These are phyloP conservation scores for Parathielavia hyrcaniae DNA, from an alignment of 495 filamentous ascomycete genomes.

Conservation along the genomic window DNA sequence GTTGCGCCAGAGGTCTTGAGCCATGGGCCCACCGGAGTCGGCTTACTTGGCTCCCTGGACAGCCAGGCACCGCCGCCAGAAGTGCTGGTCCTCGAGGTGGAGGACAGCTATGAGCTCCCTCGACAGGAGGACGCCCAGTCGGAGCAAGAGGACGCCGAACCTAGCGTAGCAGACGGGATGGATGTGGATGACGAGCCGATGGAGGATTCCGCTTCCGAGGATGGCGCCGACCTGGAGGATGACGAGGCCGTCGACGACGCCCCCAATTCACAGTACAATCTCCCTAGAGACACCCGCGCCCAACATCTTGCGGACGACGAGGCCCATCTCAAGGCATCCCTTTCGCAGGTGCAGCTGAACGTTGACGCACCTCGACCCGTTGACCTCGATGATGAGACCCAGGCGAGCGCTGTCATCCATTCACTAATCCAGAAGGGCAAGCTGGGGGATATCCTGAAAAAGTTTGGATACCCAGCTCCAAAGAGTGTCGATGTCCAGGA, in stretches of 20 bases:
- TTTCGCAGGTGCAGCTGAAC: not conserved
- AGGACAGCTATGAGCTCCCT: not conserved
- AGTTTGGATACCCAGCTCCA: slow-evolving; percentile 33
- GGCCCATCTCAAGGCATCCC: not conserved
- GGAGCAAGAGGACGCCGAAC: slow-evolving; percentile 4
- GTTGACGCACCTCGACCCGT: not conserved
- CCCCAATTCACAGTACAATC: not conserved
- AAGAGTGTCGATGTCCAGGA: slow-evolving; percentile 14
- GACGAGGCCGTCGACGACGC: not conserved
- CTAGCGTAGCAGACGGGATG: slow-evolving; percentile 1
- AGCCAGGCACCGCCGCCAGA: not conserved
- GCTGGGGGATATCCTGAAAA: slow-evolving; percentile 25
- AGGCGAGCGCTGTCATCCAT: slow-evolving; percentile 15
- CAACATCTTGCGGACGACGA: not conserved
- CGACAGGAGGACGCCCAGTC: slow-evolving; percentile 1
- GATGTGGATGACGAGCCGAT: slow-evolving; percentile 2
- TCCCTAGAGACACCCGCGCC: not conserved
- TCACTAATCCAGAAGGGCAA: slow-evolving; percentile 17
- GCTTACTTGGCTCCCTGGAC: not conserved
- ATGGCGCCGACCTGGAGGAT: slow-evolving; percentile 5
- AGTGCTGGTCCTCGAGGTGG: slow-evolving; percentile 6
- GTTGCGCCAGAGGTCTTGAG: slow-evolving; percentile 13
- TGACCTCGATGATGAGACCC: slow-evolving; percentile 26
- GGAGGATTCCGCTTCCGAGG: slow-evolving; percentile 2
- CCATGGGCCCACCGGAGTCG: not conserved